Base-by-base conservation (phyloP, 2,329 filamentous ascomycete genomes). In the Seiridium unicorne region DNA sequence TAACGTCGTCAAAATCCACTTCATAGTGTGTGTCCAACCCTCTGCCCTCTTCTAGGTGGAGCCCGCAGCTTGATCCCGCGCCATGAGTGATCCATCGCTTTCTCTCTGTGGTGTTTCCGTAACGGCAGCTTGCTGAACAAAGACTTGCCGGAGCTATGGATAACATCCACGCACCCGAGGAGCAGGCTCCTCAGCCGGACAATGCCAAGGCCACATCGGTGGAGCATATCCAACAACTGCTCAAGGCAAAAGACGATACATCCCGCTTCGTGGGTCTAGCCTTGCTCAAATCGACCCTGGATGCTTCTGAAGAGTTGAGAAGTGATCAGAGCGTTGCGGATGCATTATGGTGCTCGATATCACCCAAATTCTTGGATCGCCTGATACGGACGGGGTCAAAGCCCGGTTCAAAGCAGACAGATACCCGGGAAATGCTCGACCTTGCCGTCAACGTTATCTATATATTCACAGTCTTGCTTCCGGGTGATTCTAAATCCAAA, bases 251-350 rank as follows among this genome's bases (percentile, higher is more conserved):
- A 62, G 82, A 89, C 68, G 88, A 91, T 69, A 90, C 88, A 0
- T 84, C 86, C 26, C 82, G 85, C 67, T 90, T 91, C 65, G 87
- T 89, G 44, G 88, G 87, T 6, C 76, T 91, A 31, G 85, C 87
- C 1, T 78, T 90, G 31, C 78, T 90, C 55, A 89, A 87, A 67
- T 84, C 85, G n/a, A 74, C 88, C 10, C 78, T 91, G 38, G 87
- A 90, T 71, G 86, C 84, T 68, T 81, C 83, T 5, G 73, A 78
- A 31, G 71, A 79, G n/a, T 71, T 87, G 31, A 78, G 78, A 49
- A 72, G 79, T 57, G 78, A 87, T 70, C 74, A 78, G 8, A 71
- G 72, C 2, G 70, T 68, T 6, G 67, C 89, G 4, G 67, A 72
- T n/a, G 70, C 70, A 11, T 73, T 89, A 47, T 91, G 88, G 88